A percentile compares a stretch with the other conserved stretches of the same genome.
These are phyloP conservation scores for Lactifluus echinatus DNA, from an alignment of 768 basidiomycete species.

Conservation along the genomic window DNA sequence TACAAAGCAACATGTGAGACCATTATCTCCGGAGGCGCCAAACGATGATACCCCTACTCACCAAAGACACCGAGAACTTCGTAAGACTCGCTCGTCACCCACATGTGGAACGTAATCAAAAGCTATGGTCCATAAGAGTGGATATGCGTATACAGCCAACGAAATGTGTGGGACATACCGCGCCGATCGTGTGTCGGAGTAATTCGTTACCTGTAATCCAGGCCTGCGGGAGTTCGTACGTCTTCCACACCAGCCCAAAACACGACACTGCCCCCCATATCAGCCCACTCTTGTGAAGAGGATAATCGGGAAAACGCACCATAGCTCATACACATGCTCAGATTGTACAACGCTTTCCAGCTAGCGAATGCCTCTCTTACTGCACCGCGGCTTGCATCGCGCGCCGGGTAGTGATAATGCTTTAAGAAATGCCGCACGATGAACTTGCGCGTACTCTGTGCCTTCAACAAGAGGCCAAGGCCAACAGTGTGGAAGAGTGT, in stretches of 20 bases:
- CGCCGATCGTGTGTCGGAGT: conserved; percentile 80
- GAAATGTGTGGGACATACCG: conserved; percentile 40
- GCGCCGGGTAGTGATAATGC: conserved; percentile 80
- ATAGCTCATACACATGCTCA: conserved; percentile 93
- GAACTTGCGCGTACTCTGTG: conserved; percentile 81
- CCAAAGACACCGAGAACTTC: conserved; percentile 93
- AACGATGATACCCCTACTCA: conserved; percentile 26
- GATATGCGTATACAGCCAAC: background rate
- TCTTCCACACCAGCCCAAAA: conserved; percentile 79
- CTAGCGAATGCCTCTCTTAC: conserved; percentile 91
- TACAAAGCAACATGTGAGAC: conserved; percentile 24
- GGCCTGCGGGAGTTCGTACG: conserved; percentile 69
- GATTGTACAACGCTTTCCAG: conserved; percentile 90
- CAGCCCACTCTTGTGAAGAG: background rate
- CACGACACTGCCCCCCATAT: conserved; percentile 57
- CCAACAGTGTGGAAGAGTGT: conserved; percentile 82
- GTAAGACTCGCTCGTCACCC: conserved; percentile 85
- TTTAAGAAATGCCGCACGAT: conserved; percentile 90
- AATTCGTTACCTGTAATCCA: conserved; percentile 88
- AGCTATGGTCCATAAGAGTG: conserved; percentile 36
- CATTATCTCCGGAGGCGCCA: background rate
- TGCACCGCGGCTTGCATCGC: conserved; percentile 64
- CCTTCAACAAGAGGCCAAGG: conserved; percentile 73
- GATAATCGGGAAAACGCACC: conserved; percentile 38
- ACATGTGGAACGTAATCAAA: conserved; percentile 79